Evolutionary conservation across 495 filamentous ascomycete species (phyloP), one percentile per base, ranked within the genome.

Genomic region (Penicillium flavigenum): DNA sequence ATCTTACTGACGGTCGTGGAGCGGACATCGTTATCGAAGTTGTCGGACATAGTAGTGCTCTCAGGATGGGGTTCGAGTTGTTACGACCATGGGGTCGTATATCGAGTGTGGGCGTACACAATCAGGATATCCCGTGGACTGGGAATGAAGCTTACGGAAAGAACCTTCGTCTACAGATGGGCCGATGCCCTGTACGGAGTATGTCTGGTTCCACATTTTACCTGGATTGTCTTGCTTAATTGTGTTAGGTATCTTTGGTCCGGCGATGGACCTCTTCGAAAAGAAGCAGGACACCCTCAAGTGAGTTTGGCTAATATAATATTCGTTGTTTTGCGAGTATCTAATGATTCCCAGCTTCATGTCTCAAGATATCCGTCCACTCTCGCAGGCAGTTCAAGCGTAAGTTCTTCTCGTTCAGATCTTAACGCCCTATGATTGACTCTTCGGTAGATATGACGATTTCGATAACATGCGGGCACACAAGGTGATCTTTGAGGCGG

Each of bases 11-110:
- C 14, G 89, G 89, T 0, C 76, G 92, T 17, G 92, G 92, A 0
- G 92, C 91, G 0, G 92, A 97, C 75, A 83, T 88, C 0, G 87
- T 91, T 6, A 84, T 96, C 47, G 92, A 97, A 69, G 88, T 94
- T 9, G 92, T 97, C 2, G 92, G 92, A 0, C 72, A 88, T 51
- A 89, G 84, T 32, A 80, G 83, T 46, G 92, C 92, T 4, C 70
- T 96, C 57, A 82, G 79, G 60, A 88, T 89, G 63, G 88, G 84
- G 2, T 96, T 90, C 66, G 90, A 96, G 39, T 70, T 96, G 38
- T 52, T 97, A n/a, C 79, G 92, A 47, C 92, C 92, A 10, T 97
- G 89, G 81, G 91, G 91, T 0, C 74, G 82, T 2, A 89, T 97
- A 43, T 86, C 81, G 24, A 90, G 86, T 63, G 90, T 96, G 47